These are phyloP conservation scores for Rhizopogon vinicolor DNA, from an alignment of 768 basidiomycete species.

Conservation along the genomic window DNA sequence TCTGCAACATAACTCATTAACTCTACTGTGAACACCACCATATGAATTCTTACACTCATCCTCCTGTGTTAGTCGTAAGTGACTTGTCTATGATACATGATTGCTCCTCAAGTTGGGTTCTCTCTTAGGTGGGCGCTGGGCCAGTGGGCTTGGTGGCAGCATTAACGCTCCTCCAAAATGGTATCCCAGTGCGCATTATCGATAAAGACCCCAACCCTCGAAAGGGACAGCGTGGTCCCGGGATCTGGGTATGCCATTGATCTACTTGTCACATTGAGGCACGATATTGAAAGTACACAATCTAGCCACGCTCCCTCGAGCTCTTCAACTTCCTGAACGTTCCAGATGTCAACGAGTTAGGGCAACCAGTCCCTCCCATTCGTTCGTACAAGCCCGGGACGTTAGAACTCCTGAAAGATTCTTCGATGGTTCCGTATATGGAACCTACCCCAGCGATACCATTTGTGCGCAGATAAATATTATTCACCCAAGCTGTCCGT, in stretches of 20 bases:
- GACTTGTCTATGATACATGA: not conserved
- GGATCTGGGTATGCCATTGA: conserved; percentile 25
- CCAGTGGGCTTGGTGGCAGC: conserved; percentile 41
- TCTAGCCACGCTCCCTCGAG: conserved; percentile 39
- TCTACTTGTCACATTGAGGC: not conserved
- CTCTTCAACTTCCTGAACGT: conserved; percentile 34
- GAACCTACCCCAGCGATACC: conserved; percentile 20
- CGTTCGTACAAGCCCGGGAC: conserved; percentile 26
- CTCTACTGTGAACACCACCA: too few species aligned
- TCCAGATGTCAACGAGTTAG: conserved; percentile 28
- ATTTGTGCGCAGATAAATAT: conserved; percentile 12
- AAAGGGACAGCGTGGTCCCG: conserved; percentile 35
- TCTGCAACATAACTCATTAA: too few species aligned
- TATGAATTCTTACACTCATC: not conserved
- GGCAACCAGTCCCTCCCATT: conserved; percentile 22
- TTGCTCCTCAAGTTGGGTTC: not conserved
- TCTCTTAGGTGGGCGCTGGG: conserved; percentile 39
- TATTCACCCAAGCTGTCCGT: not conserved
- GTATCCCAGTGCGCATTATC: conserved; percentile 13
- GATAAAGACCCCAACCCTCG: conserved; percentile 17
- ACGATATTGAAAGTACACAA: not conserved
- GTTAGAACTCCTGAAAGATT: not conserved
- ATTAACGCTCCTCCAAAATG: conserved; percentile 10
- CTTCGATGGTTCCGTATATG: conserved; percentile 9
- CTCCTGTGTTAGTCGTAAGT: conserved; percentile 4